These are phyloP conservation scores for Aphanomyces stellatus DNA, from an alignment of 352 stramenopile species.

Conservation along the genomic window DNA sequence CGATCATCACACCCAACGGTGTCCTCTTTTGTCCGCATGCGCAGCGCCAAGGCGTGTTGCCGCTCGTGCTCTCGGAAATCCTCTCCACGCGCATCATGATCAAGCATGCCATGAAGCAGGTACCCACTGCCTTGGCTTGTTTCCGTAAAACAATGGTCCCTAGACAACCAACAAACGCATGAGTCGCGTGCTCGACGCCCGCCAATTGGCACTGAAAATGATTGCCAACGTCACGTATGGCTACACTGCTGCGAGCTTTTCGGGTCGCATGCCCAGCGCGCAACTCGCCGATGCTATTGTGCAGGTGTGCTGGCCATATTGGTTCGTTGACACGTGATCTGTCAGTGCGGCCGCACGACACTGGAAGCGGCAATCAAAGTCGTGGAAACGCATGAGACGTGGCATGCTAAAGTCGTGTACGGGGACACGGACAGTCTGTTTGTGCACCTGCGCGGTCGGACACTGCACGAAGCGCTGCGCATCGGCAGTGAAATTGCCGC, in stretches of 20 bases:
- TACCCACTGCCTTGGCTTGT: too few relatives aligned
- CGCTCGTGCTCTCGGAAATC: constrained; percentile 94
- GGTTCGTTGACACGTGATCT: too few relatives aligned
- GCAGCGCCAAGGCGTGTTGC: constrained; percentile 92
- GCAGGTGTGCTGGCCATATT: constrained; percentile 51
- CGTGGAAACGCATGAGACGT: constrained; percentile 76
- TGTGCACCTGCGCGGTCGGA: constrained; percentile 91
- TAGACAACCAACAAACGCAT: constrained; percentile 28
- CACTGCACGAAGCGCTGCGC: constrained; percentile 89
- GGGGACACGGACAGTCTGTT: constrained; percentile 99
- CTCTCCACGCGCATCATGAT: constrained; percentile 96
- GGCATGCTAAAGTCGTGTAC: constrained; percentile 91
- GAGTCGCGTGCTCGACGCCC: constrained; percentile 63
- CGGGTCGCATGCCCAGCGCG: constrained; percentile 92
- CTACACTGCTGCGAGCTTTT: constrained; percentile 98
- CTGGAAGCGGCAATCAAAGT: constrained; percentile 91
- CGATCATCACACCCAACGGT: constrained; percentile 89
- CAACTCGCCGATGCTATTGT: constrained; percentile 98
- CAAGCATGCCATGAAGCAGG: constrained; percentile 93
- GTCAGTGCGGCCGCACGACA: constrained; percentile 81
- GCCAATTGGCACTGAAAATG: constrained; percentile 96
- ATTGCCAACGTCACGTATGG: constrained; percentile 99
- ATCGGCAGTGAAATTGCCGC: constrained; percentile 89
- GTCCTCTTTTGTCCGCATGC: constrained; percentile 91
- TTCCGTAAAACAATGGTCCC: too few relatives aligned